Conservation (phyloP, 2,329 filamentous ascomycete genomes). For the Tolypocladium capitatum region DNA sequence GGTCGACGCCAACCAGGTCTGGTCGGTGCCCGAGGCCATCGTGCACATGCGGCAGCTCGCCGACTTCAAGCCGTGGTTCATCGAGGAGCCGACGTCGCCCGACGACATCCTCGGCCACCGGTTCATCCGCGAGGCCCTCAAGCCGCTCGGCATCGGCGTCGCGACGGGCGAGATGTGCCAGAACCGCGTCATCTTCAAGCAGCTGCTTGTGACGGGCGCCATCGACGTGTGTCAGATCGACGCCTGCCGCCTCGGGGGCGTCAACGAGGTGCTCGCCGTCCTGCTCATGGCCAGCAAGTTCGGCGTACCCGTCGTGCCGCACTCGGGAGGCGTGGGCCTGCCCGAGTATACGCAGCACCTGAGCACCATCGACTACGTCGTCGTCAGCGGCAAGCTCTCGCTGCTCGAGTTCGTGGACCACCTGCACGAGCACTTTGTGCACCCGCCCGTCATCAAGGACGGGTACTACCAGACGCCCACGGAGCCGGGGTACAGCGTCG, state of each 20-base stretch:
- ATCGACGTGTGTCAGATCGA: constrained; percentile 87
- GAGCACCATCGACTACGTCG: constrained; percentile 85
- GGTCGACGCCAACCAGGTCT: constrained; percentile 89
- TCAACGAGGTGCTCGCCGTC: constrained; percentile 87
- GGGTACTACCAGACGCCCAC: constrained; percentile 80
- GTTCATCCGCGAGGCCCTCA: constrained; percentile 67
- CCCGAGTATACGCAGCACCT: constrained; percentile 92
- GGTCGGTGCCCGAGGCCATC: constrained; percentile 82
- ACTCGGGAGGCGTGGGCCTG: constrained; percentile 78
- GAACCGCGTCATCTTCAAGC: constrained; percentile 90
- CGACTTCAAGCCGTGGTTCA: constrained; percentile 85
- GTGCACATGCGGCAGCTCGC: constrained; percentile 71
- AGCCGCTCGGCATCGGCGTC: constrained; percentile 63
- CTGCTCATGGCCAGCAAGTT: constrained; percentile 73
- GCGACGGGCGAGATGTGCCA: constrained; percentile 94
- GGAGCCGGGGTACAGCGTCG: constrained; percentile 77
- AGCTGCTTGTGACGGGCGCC: constrained; percentile 65
- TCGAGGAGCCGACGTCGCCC: constrained; percentile 84
- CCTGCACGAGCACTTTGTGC: constrained; percentile 82
- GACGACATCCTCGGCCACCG: constrained; percentile 86
- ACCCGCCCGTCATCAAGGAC: constrained; percentile 67
- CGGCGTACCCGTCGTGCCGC: constrained; percentile 71
- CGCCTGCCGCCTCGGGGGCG: constrained; percentile 76
- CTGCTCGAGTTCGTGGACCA: constrained; percentile 89
- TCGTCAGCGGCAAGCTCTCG: constrained; percentile 66